Evolutionary conservation across 371 early-diverging fungal genomes (phyloP).

Genomic region (Thermomucor indicae-seudaticae): DNA sequence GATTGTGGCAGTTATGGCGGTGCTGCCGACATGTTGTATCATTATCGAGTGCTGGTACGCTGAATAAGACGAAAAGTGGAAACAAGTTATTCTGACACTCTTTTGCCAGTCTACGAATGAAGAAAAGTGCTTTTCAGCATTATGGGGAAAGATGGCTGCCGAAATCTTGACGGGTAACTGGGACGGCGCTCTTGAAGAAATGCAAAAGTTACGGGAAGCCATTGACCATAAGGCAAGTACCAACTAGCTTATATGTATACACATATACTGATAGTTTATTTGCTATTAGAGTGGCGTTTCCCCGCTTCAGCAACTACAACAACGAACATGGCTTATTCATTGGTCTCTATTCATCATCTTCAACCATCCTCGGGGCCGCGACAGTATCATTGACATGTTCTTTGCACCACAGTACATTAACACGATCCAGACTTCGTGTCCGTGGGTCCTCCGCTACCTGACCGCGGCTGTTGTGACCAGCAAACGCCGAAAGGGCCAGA

Average conservation of each 20-base stretch:
- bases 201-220: slow-evolving; percentile 78
- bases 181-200: slow-evolving; percentile 87
- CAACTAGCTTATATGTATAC: background rate
- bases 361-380: slow-evolving; percentile 94
- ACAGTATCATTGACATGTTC: slow-evolving; percentile 89
- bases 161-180: slow-evolving; percentile 93
- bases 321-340: slow-evolving; percentile 91
- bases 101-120: slow-evolving; percentile 71
- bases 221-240: slow-evolving; percentile 65
- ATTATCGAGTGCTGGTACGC: slow-evolving; percentile 84
- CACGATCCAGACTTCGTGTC: slow-evolving; percentile 93
- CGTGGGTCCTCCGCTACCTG: slow-evolving; percentile 94
- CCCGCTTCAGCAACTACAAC: slow-evolving; percentile 85
- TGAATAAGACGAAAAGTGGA: background rate
- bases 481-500: slow-evolving; percentile 79
- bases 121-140: slow-evolving; percentile 75
- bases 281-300: slow-evolving; percentile 24
- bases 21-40: slow-evolving; percentile 90
- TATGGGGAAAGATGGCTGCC: slow-evolving; percentile 96
- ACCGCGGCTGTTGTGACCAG: slow-evolving; percentile 88
- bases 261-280: too few relatives aligned
- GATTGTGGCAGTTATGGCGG: slow-evolving; percentile 89
- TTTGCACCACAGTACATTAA: slow-evolving; percentile 89
- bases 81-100: background rate
- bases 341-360: slow-evolving; percentile 97